Conservation (phyloP, 768 basidiomycete genomes). For the Gloeophyllum trabeum region DNA sequence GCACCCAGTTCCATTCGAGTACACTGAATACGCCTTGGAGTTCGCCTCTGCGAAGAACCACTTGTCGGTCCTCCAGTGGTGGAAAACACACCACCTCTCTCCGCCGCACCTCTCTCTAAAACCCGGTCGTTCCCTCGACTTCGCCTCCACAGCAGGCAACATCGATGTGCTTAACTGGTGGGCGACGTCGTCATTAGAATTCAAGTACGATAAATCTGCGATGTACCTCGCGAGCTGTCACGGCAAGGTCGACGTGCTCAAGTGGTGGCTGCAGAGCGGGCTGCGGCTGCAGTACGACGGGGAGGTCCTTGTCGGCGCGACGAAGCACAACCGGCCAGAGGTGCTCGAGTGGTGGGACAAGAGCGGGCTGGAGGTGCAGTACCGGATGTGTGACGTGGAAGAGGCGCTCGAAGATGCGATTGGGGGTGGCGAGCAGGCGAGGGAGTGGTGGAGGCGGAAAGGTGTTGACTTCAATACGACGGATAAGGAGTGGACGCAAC, state of each 20-base stretch:
- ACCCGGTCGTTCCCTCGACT: conserved; percentile 78
- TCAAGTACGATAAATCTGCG: conserved; percentile 69
- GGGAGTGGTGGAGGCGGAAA: conserved; percentile 73
- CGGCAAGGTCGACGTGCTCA: conserved; percentile 68
- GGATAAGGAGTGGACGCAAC: conserved; percentile 83
- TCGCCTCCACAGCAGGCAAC: conserved; percentile 71
- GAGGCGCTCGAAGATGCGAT: conserved; percentile 85
- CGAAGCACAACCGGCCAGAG: conserved; percentile 69
- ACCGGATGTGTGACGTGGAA: conserved; percentile 86
- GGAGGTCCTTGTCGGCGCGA: conserved; percentile 71
- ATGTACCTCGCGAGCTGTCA: conserved; percentile 71
- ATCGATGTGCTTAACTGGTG: conserved; percentile 78
- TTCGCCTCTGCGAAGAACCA: conserved; percentile 71
- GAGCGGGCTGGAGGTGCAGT: conserved; percentile 69
- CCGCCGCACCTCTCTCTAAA: conserved; percentile 49
- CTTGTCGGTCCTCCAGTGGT: conserved; percentile 75
- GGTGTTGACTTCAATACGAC: conserved; percentile 79
- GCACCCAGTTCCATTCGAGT: conserved; percentile 35
- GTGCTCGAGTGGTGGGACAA: conserved; percentile 86
- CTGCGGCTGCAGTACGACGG: conserved; percentile 71
- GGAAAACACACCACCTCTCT: conserved; percentile 41
- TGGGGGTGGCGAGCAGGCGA: conserved; percentile 63
- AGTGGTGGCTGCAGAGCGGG: conserved; percentile 79
- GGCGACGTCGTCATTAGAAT: conserved; percentile 66
- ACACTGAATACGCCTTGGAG: conserved; percentile 73